Percentiles rank a stretch among this genome's conserved stretches.
phyloP scores from a whole-genome alignment of 2,329 filamentous ascomycete genomes.

The Taxawa tesnikishii region DNA sequence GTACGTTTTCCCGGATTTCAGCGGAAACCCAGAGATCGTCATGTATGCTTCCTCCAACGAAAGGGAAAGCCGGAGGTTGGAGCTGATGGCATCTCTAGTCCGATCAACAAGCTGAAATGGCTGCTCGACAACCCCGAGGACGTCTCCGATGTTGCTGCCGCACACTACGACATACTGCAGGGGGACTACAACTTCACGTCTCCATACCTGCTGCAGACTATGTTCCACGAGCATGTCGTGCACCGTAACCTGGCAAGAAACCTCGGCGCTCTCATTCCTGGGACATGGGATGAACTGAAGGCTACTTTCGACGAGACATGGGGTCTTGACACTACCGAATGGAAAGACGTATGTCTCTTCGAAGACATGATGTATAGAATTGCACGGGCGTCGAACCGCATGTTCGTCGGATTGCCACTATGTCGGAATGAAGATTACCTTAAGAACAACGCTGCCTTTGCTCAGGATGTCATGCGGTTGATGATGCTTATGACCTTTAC shows the following conservation, averaged over 20 bases:
- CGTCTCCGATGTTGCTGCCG: constrained; percentile 22
- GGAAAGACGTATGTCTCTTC: constrained; percentile 24
- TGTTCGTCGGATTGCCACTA: constrained; percentile 31
- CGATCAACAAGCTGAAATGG: constrained; percentile 18
- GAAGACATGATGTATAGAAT: constrained; percentile 25
- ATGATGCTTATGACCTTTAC: constrained; percentile 30
- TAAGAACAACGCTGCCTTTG: constrained; percentile 36
- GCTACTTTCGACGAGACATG: constrained; percentile 20
- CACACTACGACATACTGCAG: constrained; percentile 25
- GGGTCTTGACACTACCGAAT: constrained; percentile 24
- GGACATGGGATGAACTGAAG: constrained; percentile 25
- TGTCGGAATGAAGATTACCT: constrained; percentile 36
- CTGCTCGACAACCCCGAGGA: constrained; percentile 30
- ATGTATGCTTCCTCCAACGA: too few relatives aligned
- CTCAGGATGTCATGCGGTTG: constrained; percentile 31
- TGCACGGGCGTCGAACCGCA: constrained; percentile 29
- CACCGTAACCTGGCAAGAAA: constrained; percentile 27
- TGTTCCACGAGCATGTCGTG: constrained; percentile 29
- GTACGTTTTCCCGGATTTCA: constrained; percentile 12
- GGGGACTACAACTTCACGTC: constrained; percentile 27
- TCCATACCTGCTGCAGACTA: constrained; percentile 21
- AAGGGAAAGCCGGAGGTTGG: too few relatives aligned
- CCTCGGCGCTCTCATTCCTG: constrained; percentile 23
- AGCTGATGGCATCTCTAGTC: constrained; percentile 10
- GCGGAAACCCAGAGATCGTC: background rate